Percentiles rank a stretch among this genome's conserved stretches.
Evolutionary conservation across 441 rosid genomes (phyloP).

Genomic region (Gossypium davidsonii): DNA sequence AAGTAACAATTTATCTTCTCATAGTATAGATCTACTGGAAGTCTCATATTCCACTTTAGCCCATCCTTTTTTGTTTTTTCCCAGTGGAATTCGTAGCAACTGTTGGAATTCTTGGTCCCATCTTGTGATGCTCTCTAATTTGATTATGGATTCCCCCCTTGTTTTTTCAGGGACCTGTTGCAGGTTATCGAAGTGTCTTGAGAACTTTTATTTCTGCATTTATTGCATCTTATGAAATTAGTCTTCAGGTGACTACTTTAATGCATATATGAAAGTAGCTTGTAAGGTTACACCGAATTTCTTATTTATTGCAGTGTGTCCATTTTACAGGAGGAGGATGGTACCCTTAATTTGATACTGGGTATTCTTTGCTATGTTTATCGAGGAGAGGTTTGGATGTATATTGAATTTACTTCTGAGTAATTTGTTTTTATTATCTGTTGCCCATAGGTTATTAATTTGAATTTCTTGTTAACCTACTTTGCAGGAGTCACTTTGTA

Average conservation of each 20-base stretch:
- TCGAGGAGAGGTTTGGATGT: constrained; percentile 73
- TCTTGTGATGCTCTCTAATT: constrained; percentile 12
- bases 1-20: constrained; percentile 31
- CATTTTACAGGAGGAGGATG: constrained; percentile 59
- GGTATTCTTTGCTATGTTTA: constrained; percentile 86
- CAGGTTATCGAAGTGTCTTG: constrained; percentile 82
- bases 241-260: constrained; percentile 55
- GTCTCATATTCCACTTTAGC: constrained; percentile 18
- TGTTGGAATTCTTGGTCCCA: constrained; percentile 3
- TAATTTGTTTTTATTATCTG: constrained; percentile 14
- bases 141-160: not conserved
- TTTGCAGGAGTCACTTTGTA: constrained; percentile 88
- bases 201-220: constrained; percentile 89
- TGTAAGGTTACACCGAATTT: constrained; percentile 9
- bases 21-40: not conserved
- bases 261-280: not conserved
- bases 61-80: not conserved
- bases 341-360: constrained; percentile 65
- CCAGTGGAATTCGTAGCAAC: not conserved
- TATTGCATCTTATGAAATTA: constrained; percentile 97
- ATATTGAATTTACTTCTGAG: constrained; percentile 12
- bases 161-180: constrained; percentile 57
- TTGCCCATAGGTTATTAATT: constrained; percentile 19
- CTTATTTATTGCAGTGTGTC: constrained; percentile 18
- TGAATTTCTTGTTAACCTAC: constrained; percentile 19